Evolutionary conservation across 2,329 filamentous ascomycete species (phyloP), one percentile per base, ranked within the genome.

Genomic region (Didymella arachidicola): DNA sequence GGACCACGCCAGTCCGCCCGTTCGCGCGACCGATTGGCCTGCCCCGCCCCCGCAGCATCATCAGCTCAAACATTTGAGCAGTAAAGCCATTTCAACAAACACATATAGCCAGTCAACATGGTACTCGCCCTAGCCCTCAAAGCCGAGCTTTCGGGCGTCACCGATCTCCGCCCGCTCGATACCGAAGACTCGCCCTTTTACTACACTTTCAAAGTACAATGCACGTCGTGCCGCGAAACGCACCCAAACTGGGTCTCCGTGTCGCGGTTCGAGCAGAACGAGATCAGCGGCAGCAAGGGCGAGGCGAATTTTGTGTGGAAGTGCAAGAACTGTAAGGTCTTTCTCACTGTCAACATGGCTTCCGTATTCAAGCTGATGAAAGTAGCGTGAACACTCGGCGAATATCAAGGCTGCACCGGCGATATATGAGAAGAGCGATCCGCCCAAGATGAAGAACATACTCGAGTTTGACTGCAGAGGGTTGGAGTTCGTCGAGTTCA

Each of bases 231-330:
- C 79, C 88, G 93, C 60, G 95, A 99, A 78, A 88, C 85, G 1
- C 93, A 99, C 76, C 85, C 90, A 11, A 99, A 97, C 70, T 88
- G 86, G 80, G 87, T 99, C 51, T 89, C 88, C 56, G 86, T 98
- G 64, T 97, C 86, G 79, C 90, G 94, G 63, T 96, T 96, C 82
- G 94, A 98, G 75, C 85, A 83, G 72, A 93, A 96, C 74, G 93
- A 97, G 65, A 88, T 97, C 77, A 95, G 92, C 64, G 93, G 93
- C 34, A 97, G 93, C 77, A 87, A 92, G 72, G 95, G 95, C 65
- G 93, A 98, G 78, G 95, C 95, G 61, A 98, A 98, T 79, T 99
- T 99, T 78, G 95, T 99, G n/a, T 99, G 95, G 94, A 93, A 88
- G 78, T 99, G 95, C 85, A 97, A 96, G 79, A 94, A 95, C 75